Base-by-base conservation (phyloP, 2,329 filamentous ascomycete genomes). In the Aspergillus awamori region DNA sequence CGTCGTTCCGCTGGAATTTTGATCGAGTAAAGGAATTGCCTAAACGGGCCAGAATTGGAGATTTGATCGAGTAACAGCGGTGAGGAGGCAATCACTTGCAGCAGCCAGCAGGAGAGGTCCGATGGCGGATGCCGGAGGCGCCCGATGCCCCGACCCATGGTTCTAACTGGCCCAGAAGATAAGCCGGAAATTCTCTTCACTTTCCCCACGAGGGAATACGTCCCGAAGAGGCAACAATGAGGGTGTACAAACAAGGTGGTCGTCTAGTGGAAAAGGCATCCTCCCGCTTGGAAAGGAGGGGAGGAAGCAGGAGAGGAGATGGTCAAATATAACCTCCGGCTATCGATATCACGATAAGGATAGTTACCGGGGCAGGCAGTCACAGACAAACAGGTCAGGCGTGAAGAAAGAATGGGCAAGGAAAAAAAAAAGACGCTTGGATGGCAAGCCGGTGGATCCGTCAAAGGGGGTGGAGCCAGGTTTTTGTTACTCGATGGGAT, bases 1-100 rank as follows among this genome's bases (percentile, higher is more conserved):
- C 45, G 28, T 30, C 20, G 7, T 45, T 24, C 20, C 22, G 8
- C 41, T 22, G 13, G 15, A 28, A 30, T 58, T 58, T 53, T 17
- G 30, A 65, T 65, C 63, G 59, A 65, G 61, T 64, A 64, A 64
- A 57, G 28, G 51, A 63, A 61, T 57, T 65, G 65, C 64, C 60
- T 30, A 65, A 68, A 60, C 61, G 67, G 68, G 68, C 65, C 67
- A 41, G 26, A 22, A 48, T 57, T 59, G 53, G 33, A 65, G 63
- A 71, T 72, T 71, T 64, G 67, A 72, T 72, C 69, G 68, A 71
- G 69, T 72, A 72, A 72, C 24, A 33, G 54, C 22, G 17, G 36
- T 28, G 24, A 33, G 15, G 59, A 52, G 38, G 38, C 51, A 59
- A 61, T 53, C 20, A 43, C 8, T 52, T 17, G 59, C 60, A 30